Evolutionary conservation across 2,329 filamentous ascomycete genomes (phyloP).

Genomic region (Hypoxylon sp.): DNA sequence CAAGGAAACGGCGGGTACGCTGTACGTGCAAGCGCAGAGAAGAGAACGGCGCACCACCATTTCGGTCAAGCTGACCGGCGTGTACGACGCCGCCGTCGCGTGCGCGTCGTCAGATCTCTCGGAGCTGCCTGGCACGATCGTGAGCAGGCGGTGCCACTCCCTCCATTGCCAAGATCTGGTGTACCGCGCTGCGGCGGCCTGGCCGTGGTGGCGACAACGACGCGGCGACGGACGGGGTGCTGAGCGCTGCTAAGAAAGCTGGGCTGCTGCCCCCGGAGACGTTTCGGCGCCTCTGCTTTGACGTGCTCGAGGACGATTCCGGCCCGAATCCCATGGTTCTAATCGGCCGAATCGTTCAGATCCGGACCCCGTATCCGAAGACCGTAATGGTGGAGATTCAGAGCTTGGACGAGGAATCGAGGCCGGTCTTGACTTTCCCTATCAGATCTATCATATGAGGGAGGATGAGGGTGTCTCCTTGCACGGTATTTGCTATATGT

Average conservation of each 20-base stretch:
- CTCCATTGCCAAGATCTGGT: too few species aligned
- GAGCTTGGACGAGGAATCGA: background rate
- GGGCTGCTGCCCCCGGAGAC: background rate
- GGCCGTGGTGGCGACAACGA: background rate
- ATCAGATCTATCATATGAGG: background rate
- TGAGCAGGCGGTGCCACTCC: too few species aligned
- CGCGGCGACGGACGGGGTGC: background rate
- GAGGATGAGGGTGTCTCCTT: background rate
- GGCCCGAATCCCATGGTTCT: background rate
- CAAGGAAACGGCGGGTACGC: too few species aligned
- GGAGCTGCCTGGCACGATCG: too few species aligned
- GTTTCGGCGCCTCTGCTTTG: background rate
- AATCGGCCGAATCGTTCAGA: background rate
- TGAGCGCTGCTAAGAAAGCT: background rate
- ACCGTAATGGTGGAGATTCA: background rate
- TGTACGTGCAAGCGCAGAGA: too few species aligned
- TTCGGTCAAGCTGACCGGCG: too few species aligned
- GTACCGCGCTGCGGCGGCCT: background rate
- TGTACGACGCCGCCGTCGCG: too few species aligned
- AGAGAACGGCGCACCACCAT: too few species aligned
- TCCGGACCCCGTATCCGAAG: background rate
- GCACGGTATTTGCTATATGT: too few species aligned
- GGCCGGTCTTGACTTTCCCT: background rate
- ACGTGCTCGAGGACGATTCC: background rate
- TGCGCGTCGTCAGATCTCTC: too few species aligned